A percentile compares a stretch with the other conserved stretches of the same genome.
These are phyloP conservation scores for Starmerella riodocensis DNA, from an alignment of 805 yeast species.

Conservation along the genomic window DNA sequence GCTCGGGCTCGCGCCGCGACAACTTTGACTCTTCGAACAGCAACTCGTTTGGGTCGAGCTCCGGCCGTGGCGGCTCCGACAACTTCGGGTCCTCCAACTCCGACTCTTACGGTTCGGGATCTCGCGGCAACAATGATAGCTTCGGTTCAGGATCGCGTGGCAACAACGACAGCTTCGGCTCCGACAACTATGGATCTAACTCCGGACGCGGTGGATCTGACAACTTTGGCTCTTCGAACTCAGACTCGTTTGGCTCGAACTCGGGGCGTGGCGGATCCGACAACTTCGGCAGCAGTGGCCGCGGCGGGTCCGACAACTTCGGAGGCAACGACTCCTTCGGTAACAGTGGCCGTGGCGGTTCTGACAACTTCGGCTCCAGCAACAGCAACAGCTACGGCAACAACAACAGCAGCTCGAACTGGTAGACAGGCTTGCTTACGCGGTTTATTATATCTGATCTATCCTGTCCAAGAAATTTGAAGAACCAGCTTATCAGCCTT, in stretches of 20 bases:
- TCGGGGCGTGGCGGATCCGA: slow-evolving; percentile 24
- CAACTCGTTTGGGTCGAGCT: slow-evolving; percentile 18
- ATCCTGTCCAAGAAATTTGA: too few relatives aligned
- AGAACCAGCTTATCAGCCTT: too few relatives aligned
- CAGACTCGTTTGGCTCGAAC: too few relatives aligned
- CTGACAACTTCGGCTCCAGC: slow-evolving; percentile 7
- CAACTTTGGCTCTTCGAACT: slow-evolving; percentile 23
- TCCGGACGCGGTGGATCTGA: slow-evolving; percentile 7
- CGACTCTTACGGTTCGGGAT: slow-evolving; percentile 26
- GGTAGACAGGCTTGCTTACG: too few relatives aligned
- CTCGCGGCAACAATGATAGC: slow-evolving; percentile 21
- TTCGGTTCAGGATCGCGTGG: not conserved
- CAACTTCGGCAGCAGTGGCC: slow-evolving; percentile 25
- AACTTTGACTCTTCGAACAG: slow-evolving; percentile 1
- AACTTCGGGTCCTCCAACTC: slow-evolving; percentile 22
- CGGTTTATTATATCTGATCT: too few relatives aligned
- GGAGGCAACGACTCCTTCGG: slow-evolving; percentile 26
- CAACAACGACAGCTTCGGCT: slow-evolving; percentile 1
- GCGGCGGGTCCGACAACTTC: slow-evolving; percentile 12
- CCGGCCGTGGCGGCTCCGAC: slow-evolving; percentile 18
- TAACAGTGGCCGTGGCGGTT: slow-evolving; percentile 18
- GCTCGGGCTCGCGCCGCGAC: slow-evolving; percentile 1
- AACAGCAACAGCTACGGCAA: slow-evolving; percentile 14
- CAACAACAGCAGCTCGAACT: slow-evolving; percentile 7
- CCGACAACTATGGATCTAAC: slow-evolving; percentile 11